Percentiles rank a stretch among this genome's conserved stretches.
These are phyloP conservation scores for Boletus coccyginus DNA, from an alignment of 768 basidiomycete genomes.

Conservation along the genomic window DNA sequence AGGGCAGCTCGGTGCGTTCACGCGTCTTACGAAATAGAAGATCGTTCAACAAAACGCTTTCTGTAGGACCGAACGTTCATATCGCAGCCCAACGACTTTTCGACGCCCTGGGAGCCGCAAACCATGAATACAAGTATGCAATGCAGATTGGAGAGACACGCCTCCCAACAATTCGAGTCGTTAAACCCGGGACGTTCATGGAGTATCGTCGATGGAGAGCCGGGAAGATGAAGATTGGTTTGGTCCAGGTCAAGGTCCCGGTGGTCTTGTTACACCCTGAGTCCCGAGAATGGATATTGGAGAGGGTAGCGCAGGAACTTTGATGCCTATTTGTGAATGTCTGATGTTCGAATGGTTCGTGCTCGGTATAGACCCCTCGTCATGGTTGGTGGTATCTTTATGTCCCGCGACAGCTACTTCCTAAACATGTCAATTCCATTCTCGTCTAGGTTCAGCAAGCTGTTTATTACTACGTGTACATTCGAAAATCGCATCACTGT, in stretches of 20 bases:
- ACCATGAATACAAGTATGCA: neutral
- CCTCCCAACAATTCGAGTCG: slow-evolving; percentile 10
- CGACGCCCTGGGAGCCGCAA: slow-evolving; percentile 1
- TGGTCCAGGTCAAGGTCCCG: slow-evolving; percentile 16
- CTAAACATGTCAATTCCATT: too few relatives aligned
- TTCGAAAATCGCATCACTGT: too few relatives aligned
- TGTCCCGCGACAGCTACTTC: too few relatives aligned
- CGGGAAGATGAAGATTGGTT: slow-evolving; percentile 3
- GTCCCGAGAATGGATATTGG: slow-evolving; percentile 6
- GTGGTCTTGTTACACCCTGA: slow-evolving; percentile 3
- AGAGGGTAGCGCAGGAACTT: slow-evolving; percentile 7
- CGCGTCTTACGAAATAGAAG: neutral
- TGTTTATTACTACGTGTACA: too few relatives aligned
- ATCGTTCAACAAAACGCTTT: too few relatives aligned
- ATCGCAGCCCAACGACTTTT: slow-evolving; percentile 1
- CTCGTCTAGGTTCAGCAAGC: too few relatives aligned
- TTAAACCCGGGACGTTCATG: slow-evolving; percentile 11
- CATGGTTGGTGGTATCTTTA: neutral
- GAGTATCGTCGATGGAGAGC: slow-evolving; percentile 8
- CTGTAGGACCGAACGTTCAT: neutral
- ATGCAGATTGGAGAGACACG: neutral
- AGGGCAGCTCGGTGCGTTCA: slow-evolving; percentile 1
- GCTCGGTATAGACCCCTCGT: neutral
- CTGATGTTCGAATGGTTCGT: neutral
- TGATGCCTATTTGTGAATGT: neutral